These are phyloP conservation scores for Lyophyllum decastes DNA, from an alignment of 768 basidiomycete species.

Conservation along the genomic window DNA sequence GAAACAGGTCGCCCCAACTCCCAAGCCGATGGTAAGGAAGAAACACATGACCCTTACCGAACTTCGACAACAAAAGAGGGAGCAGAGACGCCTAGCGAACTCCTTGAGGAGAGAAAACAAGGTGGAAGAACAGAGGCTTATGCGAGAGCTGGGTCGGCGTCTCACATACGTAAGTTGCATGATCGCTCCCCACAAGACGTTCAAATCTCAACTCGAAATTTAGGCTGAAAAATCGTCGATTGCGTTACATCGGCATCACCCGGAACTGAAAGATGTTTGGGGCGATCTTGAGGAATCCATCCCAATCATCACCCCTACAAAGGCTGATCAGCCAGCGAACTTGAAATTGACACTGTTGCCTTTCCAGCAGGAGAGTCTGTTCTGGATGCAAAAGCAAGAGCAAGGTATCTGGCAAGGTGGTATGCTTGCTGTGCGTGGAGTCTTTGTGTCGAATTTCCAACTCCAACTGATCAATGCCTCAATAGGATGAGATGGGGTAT, in stretches of 20 bases:
- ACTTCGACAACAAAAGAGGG: slow-evolving; percentile 26
- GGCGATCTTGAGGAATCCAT: slow-evolving; percentile 74
- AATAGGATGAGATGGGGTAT: slow-evolving; percentile 91
- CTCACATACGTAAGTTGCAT: slow-evolving; percentile 62
- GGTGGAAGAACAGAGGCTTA: slow-evolving; percentile 51
- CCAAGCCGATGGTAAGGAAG: slow-evolving; percentile 5
- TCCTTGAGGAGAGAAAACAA: slow-evolving; percentile 30
- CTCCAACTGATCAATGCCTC: neutral
- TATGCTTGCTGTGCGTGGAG: slow-evolving; percentile 75
- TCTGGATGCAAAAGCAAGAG: slow-evolving; percentile 97
- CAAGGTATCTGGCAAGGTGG: slow-evolving; percentile 85
- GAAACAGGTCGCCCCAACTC: slow-evolving; percentile 15
- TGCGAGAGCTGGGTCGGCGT: slow-evolving; percentile 65
- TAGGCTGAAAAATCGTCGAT: slow-evolving; percentile 75
- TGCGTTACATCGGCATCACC: slow-evolving; percentile 68
- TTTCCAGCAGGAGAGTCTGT: slow-evolving; percentile 93
- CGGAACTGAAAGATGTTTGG: slow-evolving; percentile 85
- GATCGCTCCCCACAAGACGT: neutral
- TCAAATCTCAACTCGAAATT: slow-evolving; percentile 9
- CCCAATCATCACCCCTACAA: slow-evolving; percentile 61
- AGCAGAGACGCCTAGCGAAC: slow-evolving; percentile 25
- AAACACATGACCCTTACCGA: slow-evolving; percentile 36
- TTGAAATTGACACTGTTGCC: slow-evolving; percentile 86
- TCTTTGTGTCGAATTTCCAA: neutral
- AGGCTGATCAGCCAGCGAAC: slow-evolving; percentile 78